Conservation (phyloP, 441 rosid species). For the Breynia disticha region DNA sequence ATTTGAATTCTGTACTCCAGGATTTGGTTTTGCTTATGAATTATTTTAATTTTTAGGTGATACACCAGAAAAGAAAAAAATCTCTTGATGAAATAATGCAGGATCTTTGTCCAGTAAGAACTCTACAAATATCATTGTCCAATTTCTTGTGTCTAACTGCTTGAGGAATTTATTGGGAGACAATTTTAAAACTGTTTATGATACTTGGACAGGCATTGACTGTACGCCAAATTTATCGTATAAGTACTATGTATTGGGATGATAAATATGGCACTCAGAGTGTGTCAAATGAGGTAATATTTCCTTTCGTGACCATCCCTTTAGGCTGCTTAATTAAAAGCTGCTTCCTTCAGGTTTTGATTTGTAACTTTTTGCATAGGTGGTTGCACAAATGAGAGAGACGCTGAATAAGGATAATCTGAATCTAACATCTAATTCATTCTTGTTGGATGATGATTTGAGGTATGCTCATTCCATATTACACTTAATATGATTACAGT, state of each 20-base stretch:
- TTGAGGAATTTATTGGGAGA: constrained; percentile 10
- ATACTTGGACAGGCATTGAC: constrained; percentile 59
- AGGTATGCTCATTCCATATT: constrained; percentile 36
- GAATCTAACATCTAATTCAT: constrained; percentile 76
- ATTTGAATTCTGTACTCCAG: neutral
- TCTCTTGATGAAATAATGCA: constrained; percentile 82
- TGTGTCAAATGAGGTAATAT: constrained; percentile 83
- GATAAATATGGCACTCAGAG: constrained; percentile 98
- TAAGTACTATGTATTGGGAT: constrained; percentile 99
- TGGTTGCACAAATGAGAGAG: constrained; percentile 86
- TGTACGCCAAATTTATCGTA: constrained; percentile 90
- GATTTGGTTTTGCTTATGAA: constrained; percentile 5
- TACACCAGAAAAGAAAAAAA: constrained; percentile 94
- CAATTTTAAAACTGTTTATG: constrained; percentile 6
- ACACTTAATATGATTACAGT: neutral
- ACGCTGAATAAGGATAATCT: constrained; percentile 75
- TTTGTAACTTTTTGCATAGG: constrained; percentile 31
- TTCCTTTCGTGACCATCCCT: constrained; percentile 6
- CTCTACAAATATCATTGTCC: neutral
- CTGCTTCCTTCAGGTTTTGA: constrained; percentile 6
- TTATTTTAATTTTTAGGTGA: constrained; percentile 42
- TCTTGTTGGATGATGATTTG: constrained; percentile 89
- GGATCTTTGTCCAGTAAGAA: constrained; percentile 87
- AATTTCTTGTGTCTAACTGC: constrained; percentile 8
- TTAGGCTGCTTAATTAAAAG: constrained; percentile 8